Evolutionary conservation across 2,329 filamentous ascomycete genomes (phyloP), one percentile per base, ranked within the genome.

Genomic region (Monosporascus sp.): DNA sequence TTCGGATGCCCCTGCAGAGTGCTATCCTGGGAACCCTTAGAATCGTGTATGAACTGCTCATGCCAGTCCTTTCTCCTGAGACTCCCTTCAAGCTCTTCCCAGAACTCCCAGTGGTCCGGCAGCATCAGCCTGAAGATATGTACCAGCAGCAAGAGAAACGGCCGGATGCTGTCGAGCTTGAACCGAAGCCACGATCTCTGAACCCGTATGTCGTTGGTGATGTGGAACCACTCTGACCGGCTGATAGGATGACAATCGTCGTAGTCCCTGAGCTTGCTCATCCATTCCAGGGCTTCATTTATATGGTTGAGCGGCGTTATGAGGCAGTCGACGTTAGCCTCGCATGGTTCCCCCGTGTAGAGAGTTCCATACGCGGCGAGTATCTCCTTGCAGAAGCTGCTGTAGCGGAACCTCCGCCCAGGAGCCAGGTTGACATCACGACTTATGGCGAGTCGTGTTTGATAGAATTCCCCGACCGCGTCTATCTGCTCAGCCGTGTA

Each of bases 161-260:
- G 63, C n/a, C 58, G 56, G 14, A 65, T 53, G 46, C 61, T 63
- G 37, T 60, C 53, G 8, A 65, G 49, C 49, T 64, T 65, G 47
- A 64, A 64, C 24, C 57, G 44, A 17, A 57, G 37, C 63, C 63
- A 65, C 26, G 56, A 57, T n/a, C n/a, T 50, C 24, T 19, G 48
- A 9, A 20, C 17, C 19, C 35, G 7, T 22, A n/a, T 7, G 11
- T 50, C 22, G 16, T n/a, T 40, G 19, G 19, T 50, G 2, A 9
- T 22, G 16, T 48, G 55, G 22, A 58, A 60, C 9, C 65, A 57
- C 49, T 67, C 64, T 3, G 47, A 58, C 53, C 57, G 60, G 20
- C 59, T 52, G 3, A 67, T 54, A 0, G 63, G 63, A 22, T 59
- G 38, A 9, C 49, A 48, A 43, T 63, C 57, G 43, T 67, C 63